Evolutionary conservation across 352 stramenopile genomes (phyloP).

Genomic region (Aphanomyces stellatus): DNA sequence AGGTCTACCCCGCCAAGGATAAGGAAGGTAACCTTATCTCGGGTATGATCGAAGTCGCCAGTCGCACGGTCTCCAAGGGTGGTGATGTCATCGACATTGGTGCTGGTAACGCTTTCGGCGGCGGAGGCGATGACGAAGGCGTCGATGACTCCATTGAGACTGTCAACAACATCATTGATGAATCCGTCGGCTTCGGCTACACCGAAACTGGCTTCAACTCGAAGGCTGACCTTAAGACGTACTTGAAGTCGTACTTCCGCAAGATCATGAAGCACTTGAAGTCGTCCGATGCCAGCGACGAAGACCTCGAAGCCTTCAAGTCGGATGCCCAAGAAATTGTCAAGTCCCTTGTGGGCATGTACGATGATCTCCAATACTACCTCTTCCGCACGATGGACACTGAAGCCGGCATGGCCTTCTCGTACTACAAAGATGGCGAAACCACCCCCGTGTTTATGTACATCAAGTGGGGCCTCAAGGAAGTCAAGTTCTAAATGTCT

Average conservation of each 20-base stretch:
- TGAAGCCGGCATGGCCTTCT: constrained; percentile 50
- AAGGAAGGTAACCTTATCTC: constrained; percentile 40
- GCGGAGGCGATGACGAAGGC: constrained; percentile 28
- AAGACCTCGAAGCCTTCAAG: constrained; percentile 43
- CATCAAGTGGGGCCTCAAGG: constrained; percentile 65
- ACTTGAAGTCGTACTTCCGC: constrained; percentile 62
- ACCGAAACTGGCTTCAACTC: constrained; percentile 53
- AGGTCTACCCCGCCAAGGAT: constrained; percentile 39
- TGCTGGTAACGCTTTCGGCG: constrained; percentile 50
- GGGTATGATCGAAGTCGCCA: constrained; percentile 51
- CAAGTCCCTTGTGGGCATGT: constrained; percentile 53
- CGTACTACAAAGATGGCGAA: constrained; percentile 53
- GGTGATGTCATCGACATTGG: constrained; percentile 48
- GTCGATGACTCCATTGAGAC: constrained; percentile 51
- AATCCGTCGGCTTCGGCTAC: constrained; percentile 48
- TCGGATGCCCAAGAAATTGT: constrained; percentile 53
- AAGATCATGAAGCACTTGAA: constrained; percentile 63
- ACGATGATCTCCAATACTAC: constrained; percentile 61
- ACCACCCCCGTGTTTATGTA: constrained; percentile 45
- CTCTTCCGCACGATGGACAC: constrained; percentile 60
- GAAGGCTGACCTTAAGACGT: constrained; percentile 57
- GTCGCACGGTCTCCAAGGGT: constrained; percentile 43
- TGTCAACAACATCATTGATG: constrained; percentile 57
- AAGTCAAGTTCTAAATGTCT: constrained; percentile 55
- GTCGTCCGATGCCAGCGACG: constrained; percentile 33